Evolutionary conservation across 169 alveolate species (phyloP), one percentile per base, ranked within the genome.

Genomic region (Plasmodium fragile): DNA sequence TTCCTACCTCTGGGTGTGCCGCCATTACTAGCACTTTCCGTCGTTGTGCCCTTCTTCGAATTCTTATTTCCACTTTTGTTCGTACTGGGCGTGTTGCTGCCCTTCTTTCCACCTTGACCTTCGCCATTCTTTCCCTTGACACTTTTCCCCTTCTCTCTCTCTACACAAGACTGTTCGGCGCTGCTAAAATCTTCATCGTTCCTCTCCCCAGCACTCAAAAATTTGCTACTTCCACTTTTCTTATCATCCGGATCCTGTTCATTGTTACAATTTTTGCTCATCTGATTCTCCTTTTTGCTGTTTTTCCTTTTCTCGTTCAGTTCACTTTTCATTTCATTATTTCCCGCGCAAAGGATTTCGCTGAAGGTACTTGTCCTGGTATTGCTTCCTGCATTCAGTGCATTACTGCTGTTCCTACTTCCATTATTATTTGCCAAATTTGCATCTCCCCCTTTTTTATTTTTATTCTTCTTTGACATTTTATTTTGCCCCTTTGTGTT

Each of bases 171-270:
- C 53, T 16, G 39, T 10, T 73, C 84, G 16, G 25, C 36, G 65
- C 10, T 25, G 28, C 69, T 55, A 5, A 36, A 22, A 34, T 45
- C 77, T 18, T 73, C 65, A 13, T 75, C 69, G 32, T 77, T 85
- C 16, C 28, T 55, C 13, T 55, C 83, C 52, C 6, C 43, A 39
- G 25, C 8, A 69, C 28, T 18, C 7, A 43, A n/a, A 72, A 41
- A 52, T 77, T 85, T 85, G 16, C 8, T 55, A 49, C 32, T 75
- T 85, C 80, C 83, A 52, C 36, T 77, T 85, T 85, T 82, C 30
- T 16, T 85, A 52, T 85, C 93, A 10, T 52, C 83, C 30, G 28
- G 85, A n/a, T 85, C 84, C 43, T 85, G 73, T 75, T 85, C 93
- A 52, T 32, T 85, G 43, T 22, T 73, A 52, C 43, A 49, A 85